Conservation (phyloP, 2,329 filamentous ascomycete species). For the Pseudocercospora cruenta region DNA sequence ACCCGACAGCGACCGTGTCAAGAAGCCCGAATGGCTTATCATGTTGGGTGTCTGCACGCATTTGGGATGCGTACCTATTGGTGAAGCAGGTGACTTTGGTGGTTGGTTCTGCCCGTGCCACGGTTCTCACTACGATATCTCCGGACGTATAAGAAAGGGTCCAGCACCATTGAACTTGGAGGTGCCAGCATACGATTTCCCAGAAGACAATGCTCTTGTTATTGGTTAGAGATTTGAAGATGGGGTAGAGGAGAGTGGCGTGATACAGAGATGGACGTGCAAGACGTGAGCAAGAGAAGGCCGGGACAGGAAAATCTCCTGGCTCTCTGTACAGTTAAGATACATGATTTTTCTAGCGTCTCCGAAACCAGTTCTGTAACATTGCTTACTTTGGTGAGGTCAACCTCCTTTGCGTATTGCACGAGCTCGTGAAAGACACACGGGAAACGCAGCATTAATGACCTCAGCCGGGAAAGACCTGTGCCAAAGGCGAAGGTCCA, state of each 20-base stretch:
- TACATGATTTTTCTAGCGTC: slow-evolving; percentile 19
- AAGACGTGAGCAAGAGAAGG: not conserved
- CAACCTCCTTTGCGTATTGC: too few species aligned
- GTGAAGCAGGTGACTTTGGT: slow-evolving; percentile 95
- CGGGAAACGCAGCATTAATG: too few species aligned
- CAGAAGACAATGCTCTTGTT: slow-evolving; percentile 82
- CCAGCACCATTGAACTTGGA: slow-evolving; percentile 97
- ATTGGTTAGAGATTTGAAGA: slow-evolving; percentile 74
- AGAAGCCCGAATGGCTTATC: slow-evolving; percentile 98
- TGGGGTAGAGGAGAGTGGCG: not conserved
- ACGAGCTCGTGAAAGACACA: too few species aligned
- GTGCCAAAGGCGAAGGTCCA: too few species aligned
- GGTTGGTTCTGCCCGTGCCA: slow-evolving; percentile 99
- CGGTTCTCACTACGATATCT: slow-evolving; percentile 99
- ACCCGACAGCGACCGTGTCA: slow-evolving; percentile 85
- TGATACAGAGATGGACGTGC: not conserved
- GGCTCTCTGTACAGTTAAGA: slow-evolving; percentile 22
- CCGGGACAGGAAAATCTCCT: slow-evolving; percentile 7
- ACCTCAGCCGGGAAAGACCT: too few species aligned
- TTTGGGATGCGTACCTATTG: slow-evolving; percentile 97
- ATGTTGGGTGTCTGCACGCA: slow-evolving; percentile 99
- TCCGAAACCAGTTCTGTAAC: slow-evolving; percentile 13
- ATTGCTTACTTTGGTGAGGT: not conserved
- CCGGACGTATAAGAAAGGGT: slow-evolving; percentile 95
- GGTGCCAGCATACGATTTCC: slow-evolving; percentile 89